phyloP scores from a whole-genome alignment of 2,329 filamentous ascomycete species.

The Clarireedia homoeocarpa region DNA sequence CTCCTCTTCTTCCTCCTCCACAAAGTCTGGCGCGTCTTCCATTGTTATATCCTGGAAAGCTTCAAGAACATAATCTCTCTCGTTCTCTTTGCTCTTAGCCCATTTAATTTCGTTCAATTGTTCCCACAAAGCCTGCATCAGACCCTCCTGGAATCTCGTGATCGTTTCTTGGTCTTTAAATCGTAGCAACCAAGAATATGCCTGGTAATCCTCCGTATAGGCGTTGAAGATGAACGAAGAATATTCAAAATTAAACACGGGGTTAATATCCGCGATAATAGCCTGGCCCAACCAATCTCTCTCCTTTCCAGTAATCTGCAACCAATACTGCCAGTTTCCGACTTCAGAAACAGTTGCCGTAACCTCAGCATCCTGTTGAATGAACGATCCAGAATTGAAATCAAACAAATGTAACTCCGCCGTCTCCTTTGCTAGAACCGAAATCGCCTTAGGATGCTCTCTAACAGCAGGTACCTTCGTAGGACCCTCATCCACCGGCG shows the following conservation, averaged over 20 bases:
- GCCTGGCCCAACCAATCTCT: conserved; percentile 82
- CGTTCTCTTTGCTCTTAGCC: conserved; percentile 84
- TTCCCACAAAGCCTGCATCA: conserved; percentile 96
- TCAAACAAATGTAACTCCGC: conserved; percentile 93
- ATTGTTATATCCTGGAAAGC: conserved; percentile 92
- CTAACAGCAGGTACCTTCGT: conserved; percentile 53
- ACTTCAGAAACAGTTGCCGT: conserved; percentile 76
- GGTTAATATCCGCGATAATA: conserved; percentile 86
- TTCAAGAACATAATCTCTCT: conserved; percentile 89
- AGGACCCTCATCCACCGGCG: conserved; percentile 35
- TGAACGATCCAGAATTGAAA: conserved; percentile 77
- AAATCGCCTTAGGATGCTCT: conserved; percentile 57
- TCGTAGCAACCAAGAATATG: conserved; percentile 90
- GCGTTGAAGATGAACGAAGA: conserved; percentile 99
- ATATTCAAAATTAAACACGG: conserved; percentile 98
- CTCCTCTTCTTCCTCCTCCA: conserved; percentile 43
- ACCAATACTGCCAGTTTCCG: conserved; percentile 91
- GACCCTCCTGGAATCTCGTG: conserved; percentile 83
- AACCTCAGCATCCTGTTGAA: conserved; percentile 48
- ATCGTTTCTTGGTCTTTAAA: conserved; percentile 78
- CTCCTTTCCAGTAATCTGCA: conserved; percentile 71
- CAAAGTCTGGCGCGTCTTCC: conserved; percentile 62
- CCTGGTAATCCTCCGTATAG: conserved; percentile 78
- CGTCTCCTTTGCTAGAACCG: conserved; percentile 65
- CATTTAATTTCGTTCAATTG: conserved; percentile 91